These are phyloP conservation scores for Xylaria sp. DNA, from an alignment of 2,329 filamentous ascomycete species.

Conservation along the genomic window DNA sequence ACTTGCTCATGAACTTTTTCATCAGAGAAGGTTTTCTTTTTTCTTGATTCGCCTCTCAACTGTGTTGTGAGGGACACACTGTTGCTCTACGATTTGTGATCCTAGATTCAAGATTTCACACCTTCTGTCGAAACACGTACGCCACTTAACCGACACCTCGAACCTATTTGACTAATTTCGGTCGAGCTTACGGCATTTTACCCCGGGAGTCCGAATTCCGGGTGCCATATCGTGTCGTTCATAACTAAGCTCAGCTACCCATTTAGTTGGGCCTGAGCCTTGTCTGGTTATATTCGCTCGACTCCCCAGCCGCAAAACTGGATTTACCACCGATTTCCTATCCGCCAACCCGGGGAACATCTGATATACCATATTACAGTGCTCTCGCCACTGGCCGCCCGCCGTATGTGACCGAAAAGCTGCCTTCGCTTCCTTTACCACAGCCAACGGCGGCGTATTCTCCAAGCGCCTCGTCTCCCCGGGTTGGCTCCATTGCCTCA, in stretches of 20 bases:
- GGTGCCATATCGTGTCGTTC: too few relatives aligned
- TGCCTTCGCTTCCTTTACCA: constrained; percentile 76
- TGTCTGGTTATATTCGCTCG: constrained; percentile 38
- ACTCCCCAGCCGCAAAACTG: constrained; percentile 81
- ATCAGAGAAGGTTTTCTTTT: constrained; percentile 20
- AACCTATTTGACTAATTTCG: not conserved
- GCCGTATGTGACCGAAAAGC: constrained; percentile 77
- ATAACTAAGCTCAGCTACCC: constrained; percentile 20
- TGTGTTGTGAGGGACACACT: constrained; percentile 11
- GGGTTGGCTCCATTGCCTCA: constrained; percentile 78
- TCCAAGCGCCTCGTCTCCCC: constrained; percentile 78
- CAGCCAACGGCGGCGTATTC: constrained; percentile 76
- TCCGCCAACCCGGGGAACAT: constrained; percentile 81
- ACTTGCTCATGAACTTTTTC: constrained; percentile 36
- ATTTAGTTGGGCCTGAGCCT: constrained; percentile 38
- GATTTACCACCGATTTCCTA: constrained; percentile 89
- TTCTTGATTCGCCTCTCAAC: constrained; percentile 4
- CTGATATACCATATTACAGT: constrained; percentile 77
- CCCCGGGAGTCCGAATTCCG: too few relatives aligned
- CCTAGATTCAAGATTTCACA: constrained; percentile 22
- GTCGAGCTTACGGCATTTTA: not conserved
- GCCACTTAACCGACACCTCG: not conserved
- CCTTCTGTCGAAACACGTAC: not conserved
- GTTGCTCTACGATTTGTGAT: constrained; percentile 25
- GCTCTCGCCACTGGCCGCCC: constrained; percentile 72